Percentiles rank a stretch among this genome's conserved stretches.
These are phyloP conservation scores for Aspergillus ochraceoroseus DNA, from an alignment of 2,329 filamentous ascomycete genomes.

Conservation along the genomic window DNA sequence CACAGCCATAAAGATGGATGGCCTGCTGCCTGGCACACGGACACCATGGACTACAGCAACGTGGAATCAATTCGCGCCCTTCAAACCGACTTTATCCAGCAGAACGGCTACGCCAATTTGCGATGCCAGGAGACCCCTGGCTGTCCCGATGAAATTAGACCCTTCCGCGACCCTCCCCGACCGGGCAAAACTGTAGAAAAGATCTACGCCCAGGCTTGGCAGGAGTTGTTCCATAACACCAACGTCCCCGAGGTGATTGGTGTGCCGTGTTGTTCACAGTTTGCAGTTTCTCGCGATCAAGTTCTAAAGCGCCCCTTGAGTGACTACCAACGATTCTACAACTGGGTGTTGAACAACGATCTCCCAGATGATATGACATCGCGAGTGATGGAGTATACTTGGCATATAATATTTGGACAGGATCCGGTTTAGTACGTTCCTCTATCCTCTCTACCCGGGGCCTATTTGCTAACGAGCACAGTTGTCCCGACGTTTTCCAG, in stretches of 20 bases:
- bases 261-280: slow-evolving; percentile 51
- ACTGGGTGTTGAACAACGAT: slow-evolving; percentile 47
- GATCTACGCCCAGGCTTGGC: slow-evolving; percentile 31
- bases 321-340: slow-evolving; percentile 45
- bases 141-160: slow-evolving; percentile 33
- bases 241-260: slow-evolving; percentile 42
- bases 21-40: slow-evolving; percentile 53
- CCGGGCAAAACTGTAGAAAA: slow-evolving; percentile 26
- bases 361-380: slow-evolving; percentile 47
- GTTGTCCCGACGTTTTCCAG: slow-evolving; percentile 54
- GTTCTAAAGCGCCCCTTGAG: slow-evolving; percentile 40
- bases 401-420: slow-evolving; percentile 48
- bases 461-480: slow-evolving; percentile 18
- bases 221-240: slow-evolving; percentile 39
- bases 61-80: slow-evolving; percentile 50
- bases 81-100: slow-evolving; percentile 47
- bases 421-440: slow-evolving; percentile 20
- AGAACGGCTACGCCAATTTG: slow-evolving; percentile 55
- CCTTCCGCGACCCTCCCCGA: slow-evolving; percentile 26
- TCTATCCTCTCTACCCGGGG: not conserved
- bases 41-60: slow-evolving; percentile 52
- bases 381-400: slow-evolving; percentile 52
- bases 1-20: slow-evolving; percentile 51
- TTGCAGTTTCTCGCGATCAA: slow-evolving; percentile 46
- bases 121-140: slow-evolving; percentile 46